These are phyloP conservation scores for Monosporascus sp. DNA, from an alignment of 2,329 filamentous ascomycete species.

Conservation along the genomic window DNA sequence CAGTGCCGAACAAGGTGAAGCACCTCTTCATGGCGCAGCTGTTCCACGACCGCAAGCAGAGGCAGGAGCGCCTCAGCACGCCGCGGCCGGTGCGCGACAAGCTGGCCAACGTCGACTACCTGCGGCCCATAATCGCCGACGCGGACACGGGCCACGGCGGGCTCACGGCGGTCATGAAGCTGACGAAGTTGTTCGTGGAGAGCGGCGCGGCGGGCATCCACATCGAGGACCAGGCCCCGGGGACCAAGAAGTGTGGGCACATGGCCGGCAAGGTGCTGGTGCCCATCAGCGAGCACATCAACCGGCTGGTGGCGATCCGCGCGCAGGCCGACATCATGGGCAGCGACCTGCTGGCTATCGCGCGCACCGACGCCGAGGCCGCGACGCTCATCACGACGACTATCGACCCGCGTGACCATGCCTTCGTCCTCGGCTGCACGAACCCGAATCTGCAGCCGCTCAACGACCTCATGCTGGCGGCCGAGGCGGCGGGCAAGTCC, in stretches of 20 bases:
- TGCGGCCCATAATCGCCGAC: slow-evolving; percentile 93
- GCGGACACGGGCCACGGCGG: slow-evolving; percentile 97
- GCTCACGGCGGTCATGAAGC: slow-evolving; percentile 98
- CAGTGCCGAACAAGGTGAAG: slow-evolving; percentile 95
- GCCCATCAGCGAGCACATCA: slow-evolving; percentile 96
- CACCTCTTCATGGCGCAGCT: slow-evolving; percentile 98
- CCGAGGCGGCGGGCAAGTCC: slow-evolving; percentile 74
- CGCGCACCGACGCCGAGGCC: slow-evolving; percentile 94
- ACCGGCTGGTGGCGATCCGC: slow-evolving; percentile 90
- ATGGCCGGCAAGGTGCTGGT: slow-evolving; percentile 99
- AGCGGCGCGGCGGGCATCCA: slow-evolving; percentile 96
- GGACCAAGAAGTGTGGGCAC: slow-evolving; percentile 99
- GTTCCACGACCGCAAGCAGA: slow-evolving; percentile 99
- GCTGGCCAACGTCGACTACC: slow-evolving; percentile 81
- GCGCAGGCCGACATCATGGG: slow-evolving; percentile 99
- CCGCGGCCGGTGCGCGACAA: slow-evolving; percentile 67
- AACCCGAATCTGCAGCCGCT: slow-evolving; percentile 80
- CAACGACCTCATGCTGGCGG: slow-evolving; percentile 83
- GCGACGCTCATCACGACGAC: slow-evolving; percentile 95
- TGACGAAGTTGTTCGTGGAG: slow-evolving; percentile 96
- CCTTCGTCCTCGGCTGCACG: slow-evolving; percentile 85
- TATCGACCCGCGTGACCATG: slow-evolving; percentile 91
- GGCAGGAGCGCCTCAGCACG: slow-evolving; percentile 81
- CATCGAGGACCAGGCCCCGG: slow-evolving; percentile 96
- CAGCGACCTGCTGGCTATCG: slow-evolving; percentile 81